Conservation (phyloP, 176 grass and related monocot genomes). For the Thalia dealbata region DNA sequence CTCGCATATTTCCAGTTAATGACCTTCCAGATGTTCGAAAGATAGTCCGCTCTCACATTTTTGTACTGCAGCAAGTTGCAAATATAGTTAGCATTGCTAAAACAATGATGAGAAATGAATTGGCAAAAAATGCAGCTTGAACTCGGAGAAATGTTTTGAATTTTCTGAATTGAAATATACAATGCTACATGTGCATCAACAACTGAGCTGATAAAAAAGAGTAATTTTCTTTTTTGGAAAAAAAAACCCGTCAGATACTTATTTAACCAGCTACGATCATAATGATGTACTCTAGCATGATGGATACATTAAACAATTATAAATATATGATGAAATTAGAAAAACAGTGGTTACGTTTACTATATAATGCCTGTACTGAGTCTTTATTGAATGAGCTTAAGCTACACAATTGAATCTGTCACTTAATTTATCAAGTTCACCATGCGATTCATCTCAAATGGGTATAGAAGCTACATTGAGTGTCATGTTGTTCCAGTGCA, state of each 20-base stretch:
- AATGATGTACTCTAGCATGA: background rate
- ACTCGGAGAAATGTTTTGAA: background rate
- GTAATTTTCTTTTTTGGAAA: too few species aligned
- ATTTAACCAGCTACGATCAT: background rate
- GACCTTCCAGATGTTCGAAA: conserved; percentile 94
- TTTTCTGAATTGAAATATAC: too few species aligned
- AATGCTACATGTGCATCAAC: background rate
- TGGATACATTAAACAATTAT: background rate
- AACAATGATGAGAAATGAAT: too few species aligned
- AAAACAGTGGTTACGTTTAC: background rate
- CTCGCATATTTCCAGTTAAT: conserved; percentile 94
- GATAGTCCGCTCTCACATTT: conserved; percentile 87
- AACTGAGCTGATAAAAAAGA: background rate
- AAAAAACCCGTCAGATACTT: too few species aligned
- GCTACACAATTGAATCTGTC: background rate
- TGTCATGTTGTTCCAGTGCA: background rate
- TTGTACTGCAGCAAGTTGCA: conserved; percentile 57
- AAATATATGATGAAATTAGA: too few species aligned
- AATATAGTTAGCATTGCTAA: background rate
- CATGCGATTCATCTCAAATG: background rate
- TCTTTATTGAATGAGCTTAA: background rate
- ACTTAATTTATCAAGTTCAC: background rate
- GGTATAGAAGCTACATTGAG: background rate
- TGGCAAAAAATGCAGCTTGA: too few species aligned
- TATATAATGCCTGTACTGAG: background rate